A percentile compares a stretch with the other conserved stretches of the same genome.
phyloP scores from a whole-genome alignment of 495 filamentous ascomycete genomes.

The Daldinia vernicosa region DNA sequence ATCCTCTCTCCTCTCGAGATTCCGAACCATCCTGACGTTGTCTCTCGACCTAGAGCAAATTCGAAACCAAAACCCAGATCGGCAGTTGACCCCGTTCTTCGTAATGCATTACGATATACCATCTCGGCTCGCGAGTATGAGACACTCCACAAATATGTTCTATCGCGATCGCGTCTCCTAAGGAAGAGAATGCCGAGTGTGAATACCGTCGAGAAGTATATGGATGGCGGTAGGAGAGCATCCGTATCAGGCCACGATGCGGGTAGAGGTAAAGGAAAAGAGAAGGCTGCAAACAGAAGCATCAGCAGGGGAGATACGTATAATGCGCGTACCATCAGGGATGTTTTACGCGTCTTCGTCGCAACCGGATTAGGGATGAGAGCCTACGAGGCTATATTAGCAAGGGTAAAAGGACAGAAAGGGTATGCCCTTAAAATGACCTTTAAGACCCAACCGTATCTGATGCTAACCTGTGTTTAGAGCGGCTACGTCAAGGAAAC shows the following conservation, averaged over 20 bases:
- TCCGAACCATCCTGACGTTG: slow-evolving; percentile 18
- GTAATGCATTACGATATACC: slow-evolving; percentile 83
- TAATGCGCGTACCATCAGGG: slow-evolving; percentile 80
- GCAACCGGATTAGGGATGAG: slow-evolving; percentile 74
- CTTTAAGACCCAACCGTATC: not conserved
- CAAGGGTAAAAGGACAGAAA: slow-evolving; percentile 52
- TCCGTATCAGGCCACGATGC: slow-evolving; percentile 20
- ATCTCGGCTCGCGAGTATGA: slow-evolving; percentile 87
- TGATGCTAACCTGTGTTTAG: slow-evolving; percentile 29
- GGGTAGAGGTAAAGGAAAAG: slow-evolving; percentile 38
- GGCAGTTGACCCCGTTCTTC: slow-evolving; percentile 67
- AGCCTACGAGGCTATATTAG: slow-evolving; percentile 68
- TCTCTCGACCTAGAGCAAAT: slow-evolving; percentile 32
- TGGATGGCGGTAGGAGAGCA: slow-evolving; percentile 47
- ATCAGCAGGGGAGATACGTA: slow-evolving; percentile 66
- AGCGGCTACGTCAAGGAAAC: slow-evolving; percentile 46
- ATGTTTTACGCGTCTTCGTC: slow-evolving; percentile 78
- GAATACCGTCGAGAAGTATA: slow-evolving; percentile 57
- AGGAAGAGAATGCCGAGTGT: slow-evolving; percentile 68
- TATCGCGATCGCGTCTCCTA: slow-evolving; percentile 70
- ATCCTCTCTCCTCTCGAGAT: slow-evolving; percentile 39
- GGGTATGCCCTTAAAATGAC: slow-evolving; percentile 47
- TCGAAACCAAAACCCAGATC: slow-evolving; percentile 49
- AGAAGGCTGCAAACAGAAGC: slow-evolving; percentile 15
- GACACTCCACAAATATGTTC: slow-evolving; percentile 77